Conservation (phyloP, 2,329 filamentous ascomycete genomes). For the Exophiala lecanii-corni region DNA sequence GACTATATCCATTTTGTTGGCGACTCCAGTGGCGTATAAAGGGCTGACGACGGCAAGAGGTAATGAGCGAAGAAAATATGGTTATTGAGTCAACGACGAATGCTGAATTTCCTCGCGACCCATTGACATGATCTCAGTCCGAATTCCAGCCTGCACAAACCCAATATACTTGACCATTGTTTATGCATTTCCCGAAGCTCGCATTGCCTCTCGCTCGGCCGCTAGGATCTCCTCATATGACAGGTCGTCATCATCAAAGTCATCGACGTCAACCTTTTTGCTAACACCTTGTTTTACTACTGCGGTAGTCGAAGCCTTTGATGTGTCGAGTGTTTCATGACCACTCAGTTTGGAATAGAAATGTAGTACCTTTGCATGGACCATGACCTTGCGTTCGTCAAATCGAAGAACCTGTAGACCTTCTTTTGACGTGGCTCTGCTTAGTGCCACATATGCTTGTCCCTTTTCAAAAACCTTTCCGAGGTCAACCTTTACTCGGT, state of each 20-base stretch:
- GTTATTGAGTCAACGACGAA: no score
- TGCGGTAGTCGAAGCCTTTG: constrained; percentile 29
- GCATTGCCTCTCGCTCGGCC: constrained; percentile 12
- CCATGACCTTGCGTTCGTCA: constrained; percentile 86
- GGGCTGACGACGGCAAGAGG: no score
- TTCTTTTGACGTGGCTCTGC: constrained; percentile 80
- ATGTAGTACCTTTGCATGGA: constrained; percentile 75
- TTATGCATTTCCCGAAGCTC: constrained; percentile 1
- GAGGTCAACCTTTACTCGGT: constrained; percentile 90
- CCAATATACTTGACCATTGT: no score
- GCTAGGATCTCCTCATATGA: constrained; percentile 21
- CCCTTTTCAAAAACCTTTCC: constrained; percentile 93
- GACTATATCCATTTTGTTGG: no score
- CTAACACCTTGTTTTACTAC: constrained; percentile 20
- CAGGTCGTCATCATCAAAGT: constrained; percentile 45
- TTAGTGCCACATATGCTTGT: constrained; percentile 93
- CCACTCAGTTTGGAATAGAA: constrained; percentile 83
- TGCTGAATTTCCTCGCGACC: no score
- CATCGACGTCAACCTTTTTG: constrained; percentile 32
- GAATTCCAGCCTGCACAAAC: no score
- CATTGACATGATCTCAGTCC: no score
- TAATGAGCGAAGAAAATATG: no score
- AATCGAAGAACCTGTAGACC: constrained; percentile 87
- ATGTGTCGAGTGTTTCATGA: constrained; percentile 51
- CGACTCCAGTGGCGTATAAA: no score